Evolutionary conservation across 225 moss, liverwort and hornwort genomes (phyloP).

Genomic region (Marchantia polymorpha): DNA sequence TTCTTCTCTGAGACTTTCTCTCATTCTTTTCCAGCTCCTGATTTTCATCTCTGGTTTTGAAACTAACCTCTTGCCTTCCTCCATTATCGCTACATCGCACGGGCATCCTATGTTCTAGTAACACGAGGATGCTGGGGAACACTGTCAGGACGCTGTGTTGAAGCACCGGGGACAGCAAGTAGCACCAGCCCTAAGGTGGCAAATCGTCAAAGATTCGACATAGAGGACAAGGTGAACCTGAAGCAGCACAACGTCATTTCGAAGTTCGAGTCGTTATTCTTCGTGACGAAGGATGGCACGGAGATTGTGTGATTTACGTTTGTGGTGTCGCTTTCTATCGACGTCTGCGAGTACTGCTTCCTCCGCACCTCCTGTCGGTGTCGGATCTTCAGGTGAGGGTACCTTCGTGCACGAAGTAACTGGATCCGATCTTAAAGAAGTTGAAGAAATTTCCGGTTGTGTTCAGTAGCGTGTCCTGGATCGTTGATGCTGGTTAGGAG

Average conservation of each 20-base stretch:
- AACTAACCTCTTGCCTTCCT: no score
- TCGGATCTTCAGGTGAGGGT: neutral
- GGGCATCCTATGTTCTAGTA: neutral
- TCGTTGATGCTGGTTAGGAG: neutral
- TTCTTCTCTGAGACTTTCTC: no score
- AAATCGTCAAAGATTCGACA: neutral
- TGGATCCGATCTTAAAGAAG: neutral
- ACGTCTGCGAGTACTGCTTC: conserved; percentile 5
- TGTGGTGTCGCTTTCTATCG: conserved; percentile 15
- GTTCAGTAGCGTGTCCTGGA: neutral
- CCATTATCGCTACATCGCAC: no score
- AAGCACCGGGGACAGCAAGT: neutral
- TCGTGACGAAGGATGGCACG: neutral
- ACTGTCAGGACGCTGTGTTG: neutral
- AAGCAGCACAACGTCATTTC: neutral
- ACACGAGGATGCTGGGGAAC: neutral
- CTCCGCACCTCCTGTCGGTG: neutral
- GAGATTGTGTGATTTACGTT: neutral
- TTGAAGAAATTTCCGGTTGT: neutral
- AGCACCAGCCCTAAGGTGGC: neutral
- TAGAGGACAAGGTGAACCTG: neutral
- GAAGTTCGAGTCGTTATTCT: neutral
- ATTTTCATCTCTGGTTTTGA: no score
- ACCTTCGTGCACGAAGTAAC: neutral
- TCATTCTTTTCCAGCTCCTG: no score